Evolutionary conservation across 129 eudicot genomes (phyloP).

Genomic region (Helianthus tuberosus): DNA sequence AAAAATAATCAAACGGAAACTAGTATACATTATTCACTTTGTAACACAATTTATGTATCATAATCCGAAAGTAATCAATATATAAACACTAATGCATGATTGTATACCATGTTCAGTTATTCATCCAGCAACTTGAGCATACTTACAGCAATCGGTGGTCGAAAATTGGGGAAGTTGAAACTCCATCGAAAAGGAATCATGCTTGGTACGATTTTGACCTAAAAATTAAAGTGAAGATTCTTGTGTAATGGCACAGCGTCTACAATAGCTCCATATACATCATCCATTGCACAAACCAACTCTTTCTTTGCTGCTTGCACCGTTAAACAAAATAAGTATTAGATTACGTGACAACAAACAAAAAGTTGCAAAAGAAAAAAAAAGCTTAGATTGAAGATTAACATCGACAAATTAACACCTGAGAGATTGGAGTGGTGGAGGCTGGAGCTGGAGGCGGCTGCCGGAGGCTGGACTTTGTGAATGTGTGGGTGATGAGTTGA

Average conservation of each 20-base stretch:
- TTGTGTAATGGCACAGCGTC: conserved; percentile 24
- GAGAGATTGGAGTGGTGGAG: too few species aligned
- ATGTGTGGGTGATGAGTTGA: too few species aligned
- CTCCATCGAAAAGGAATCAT: conserved; percentile 24
- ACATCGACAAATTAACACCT: too few species aligned
- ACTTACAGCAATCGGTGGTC: conserved; percentile 26
- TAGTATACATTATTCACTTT: background rate
- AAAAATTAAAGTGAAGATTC: conserved; percentile 29
- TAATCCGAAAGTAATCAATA: background rate
- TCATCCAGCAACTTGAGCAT: background rate
- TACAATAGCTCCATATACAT: conserved; percentile 32
- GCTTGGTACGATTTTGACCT: conserved; percentile 14
- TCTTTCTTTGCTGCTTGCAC: conserved; percentile 26
- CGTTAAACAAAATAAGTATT: background rate
- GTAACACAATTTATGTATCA: background rate
- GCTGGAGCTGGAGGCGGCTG: too few species aligned
- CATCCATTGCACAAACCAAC: conserved; percentile 34
- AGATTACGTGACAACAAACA: background rate
- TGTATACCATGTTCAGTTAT: background rate
- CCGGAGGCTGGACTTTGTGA: too few species aligned
- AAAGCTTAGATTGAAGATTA: too few species aligned
- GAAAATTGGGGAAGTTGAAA: conserved; percentile 35
- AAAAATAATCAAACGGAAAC: background rate
- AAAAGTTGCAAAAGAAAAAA: background rate
- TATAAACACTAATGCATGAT: background rate